Conservation (phyloP, 192 early-diverging fungal genomes). For the Gorgonomyces haynaldii region DNA sequence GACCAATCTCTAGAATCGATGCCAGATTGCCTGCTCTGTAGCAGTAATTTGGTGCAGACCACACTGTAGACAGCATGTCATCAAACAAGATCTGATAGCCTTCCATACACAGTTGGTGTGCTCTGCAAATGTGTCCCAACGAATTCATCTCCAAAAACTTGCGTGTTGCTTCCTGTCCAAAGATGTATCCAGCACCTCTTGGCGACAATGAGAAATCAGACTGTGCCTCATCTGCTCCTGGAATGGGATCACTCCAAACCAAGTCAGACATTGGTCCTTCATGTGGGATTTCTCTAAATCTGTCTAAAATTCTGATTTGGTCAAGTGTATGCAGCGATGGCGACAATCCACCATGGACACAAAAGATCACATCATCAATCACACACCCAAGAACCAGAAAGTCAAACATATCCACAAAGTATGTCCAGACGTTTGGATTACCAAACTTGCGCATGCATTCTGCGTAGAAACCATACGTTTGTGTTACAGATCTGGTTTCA, state of each 20-base stretch:
- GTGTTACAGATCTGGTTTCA: conserved; percentile 84
- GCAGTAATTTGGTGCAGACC: conserved; percentile 75
- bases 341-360: conserved; percentile 82
- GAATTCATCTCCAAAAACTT: conserved; percentile 69
- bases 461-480: conserved; percentile 89
- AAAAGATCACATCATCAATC: conserved; percentile 83
- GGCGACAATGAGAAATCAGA: conserved; percentile 71
- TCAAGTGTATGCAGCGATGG: conserved; percentile 76
- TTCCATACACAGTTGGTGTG: conserved; percentile 82
- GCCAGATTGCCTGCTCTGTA: conserved; percentile 80
- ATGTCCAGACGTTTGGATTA: conserved; percentile 70
- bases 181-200: conserved; percentile 78
- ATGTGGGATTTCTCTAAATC: conserved; percentile 86
- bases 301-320: conserved; percentile 74
- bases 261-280: conserved; percentile 87
- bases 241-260: conserved; percentile 78
- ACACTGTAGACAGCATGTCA: conserved; percentile 74
- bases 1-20: conserved; percentile 67
- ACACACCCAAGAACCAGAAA: conserved; percentile 78
- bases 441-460: conserved; percentile 88
- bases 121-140: conserved; percentile 69
- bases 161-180: conserved; percentile 66
- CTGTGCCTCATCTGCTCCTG: conserved; percentile 21
- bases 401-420: conserved; percentile 91
- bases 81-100: conserved; percentile 81